These are phyloP conservation scores for Penicillium italicum DNA, from an alignment of 2,329 filamentous ascomycete species.

Conservation along the genomic window DNA sequence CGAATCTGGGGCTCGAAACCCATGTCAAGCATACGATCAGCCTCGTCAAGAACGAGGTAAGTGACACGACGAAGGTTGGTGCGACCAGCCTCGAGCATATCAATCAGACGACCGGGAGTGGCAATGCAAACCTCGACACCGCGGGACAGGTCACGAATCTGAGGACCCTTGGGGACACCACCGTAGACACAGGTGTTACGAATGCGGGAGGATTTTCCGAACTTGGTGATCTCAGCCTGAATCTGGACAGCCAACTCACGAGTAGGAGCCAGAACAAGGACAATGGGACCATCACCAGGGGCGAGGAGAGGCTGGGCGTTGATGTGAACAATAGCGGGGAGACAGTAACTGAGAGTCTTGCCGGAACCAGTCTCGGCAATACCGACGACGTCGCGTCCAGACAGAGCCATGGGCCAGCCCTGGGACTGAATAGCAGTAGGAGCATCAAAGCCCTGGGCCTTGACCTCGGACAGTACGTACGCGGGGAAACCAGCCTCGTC, in stretches of 20 bases:
- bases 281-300: slow-evolving; percentile 92
- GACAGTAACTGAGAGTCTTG: slow-evolving; percentile 98
- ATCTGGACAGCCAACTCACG: slow-evolving; percentile 98
- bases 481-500: slow-evolving; percentile 95
- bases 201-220: slow-evolving; percentile 95
- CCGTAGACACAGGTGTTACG: slow-evolving; percentile 99
- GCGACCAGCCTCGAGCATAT: slow-evolving; percentile 97
- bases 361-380: slow-evolving; percentile 98
- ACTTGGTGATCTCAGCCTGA: slow-evolving; percentile 97
- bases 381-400: slow-evolving; percentile 96
- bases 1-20: slow-evolving; percentile 99
- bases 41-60: slow-evolving; percentile 96
- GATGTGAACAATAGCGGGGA: slow-evolving; percentile 98
- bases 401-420: slow-evolving; percentile 98
- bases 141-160: slow-evolving; percentile 89
- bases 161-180: slow-evolving; percentile 95
- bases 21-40: slow-evolving; percentile 99
- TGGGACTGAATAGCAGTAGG: slow-evolving; percentile 97
- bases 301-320: slow-evolving; percentile 96
- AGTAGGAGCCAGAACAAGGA: slow-evolving; percentile 90
- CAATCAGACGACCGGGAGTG: slow-evolving; percentile 93
- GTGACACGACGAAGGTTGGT: slow-evolving; percentile 97
- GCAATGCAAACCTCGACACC: slow-evolving; percentile 99
- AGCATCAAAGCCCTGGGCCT: slow-evolving; percentile 90
- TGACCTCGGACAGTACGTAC: slow-evolving; percentile 98